phyloP scores from a whole-genome alignment of 108 stramenopile genomes.

The Nannochloropsis salina region DNA sequence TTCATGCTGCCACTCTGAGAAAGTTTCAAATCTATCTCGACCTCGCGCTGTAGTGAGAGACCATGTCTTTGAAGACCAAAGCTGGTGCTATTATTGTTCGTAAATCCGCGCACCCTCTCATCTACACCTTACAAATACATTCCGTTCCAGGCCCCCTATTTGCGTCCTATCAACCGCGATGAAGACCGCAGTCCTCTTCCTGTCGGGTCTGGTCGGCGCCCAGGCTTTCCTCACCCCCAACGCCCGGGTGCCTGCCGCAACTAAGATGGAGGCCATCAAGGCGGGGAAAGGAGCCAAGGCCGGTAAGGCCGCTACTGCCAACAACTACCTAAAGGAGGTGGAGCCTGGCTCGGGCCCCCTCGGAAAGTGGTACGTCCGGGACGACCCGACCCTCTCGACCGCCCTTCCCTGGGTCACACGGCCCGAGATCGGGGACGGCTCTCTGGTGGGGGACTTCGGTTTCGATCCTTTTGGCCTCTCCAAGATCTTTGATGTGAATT shows the following conservation, averaged over 20 bases:
- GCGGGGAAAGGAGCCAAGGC: neutral
- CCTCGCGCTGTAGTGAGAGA: neutral
- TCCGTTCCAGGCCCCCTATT: neutral
- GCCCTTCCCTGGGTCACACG: constrained; percentile 45
- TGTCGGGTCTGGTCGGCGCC: neutral
- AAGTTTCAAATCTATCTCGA: neutral
- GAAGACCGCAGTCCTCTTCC: constrained; percentile 17
- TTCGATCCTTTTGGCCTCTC: constrained; percentile 46
- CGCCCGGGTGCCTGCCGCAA: neutral
- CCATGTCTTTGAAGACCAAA: constrained; percentile 10
- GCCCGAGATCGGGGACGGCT: constrained; percentile 48
- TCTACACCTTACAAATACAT: neutral
- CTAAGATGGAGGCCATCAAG: neutral
- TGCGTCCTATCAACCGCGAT: neutral
- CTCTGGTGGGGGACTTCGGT: constrained; percentile 43
- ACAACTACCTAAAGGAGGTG: constrained; percentile 60
- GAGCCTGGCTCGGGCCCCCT: constrained; percentile 26
- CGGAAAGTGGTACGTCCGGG: constrained; percentile 25
- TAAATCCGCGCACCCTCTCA: too few species aligned
- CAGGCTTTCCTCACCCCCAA: constrained; percentile 15
- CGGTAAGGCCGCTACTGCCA: neutral
- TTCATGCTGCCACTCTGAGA: neutral
- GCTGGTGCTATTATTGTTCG: neutral
- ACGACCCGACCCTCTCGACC: constrained; percentile 30
- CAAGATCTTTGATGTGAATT: constrained; percentile 44